Percentiles rank a stretch among this genome's conserved stretches.
These are phyloP conservation scores for Podila epigama DNA, from an alignment of 192 early-diverging fungal genomes.

Conservation along the genomic window DNA sequence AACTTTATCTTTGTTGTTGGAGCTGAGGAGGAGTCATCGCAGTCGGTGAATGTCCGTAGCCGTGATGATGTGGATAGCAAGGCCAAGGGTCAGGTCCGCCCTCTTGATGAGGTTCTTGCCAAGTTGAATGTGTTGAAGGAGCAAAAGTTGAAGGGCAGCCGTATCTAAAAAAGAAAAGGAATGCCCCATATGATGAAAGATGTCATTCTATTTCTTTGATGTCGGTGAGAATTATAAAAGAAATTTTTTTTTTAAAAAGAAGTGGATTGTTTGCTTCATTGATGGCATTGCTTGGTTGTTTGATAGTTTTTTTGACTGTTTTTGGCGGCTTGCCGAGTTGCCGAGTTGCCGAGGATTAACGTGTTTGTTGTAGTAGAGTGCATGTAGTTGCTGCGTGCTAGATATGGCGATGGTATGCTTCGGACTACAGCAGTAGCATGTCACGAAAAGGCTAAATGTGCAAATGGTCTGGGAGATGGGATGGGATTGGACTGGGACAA, in stretches of 20 bases:
- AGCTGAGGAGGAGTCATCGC: slow-evolving; percentile 75
- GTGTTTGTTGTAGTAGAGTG: no score
- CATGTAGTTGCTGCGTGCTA: no score
- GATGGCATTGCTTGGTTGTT: no score
- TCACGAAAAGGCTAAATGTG: no score
- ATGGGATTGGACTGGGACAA: no score
- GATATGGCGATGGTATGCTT: no score
- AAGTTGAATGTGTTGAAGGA: slow-evolving; percentile 76
- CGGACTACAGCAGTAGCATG: no score
- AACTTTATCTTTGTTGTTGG: slow-evolving; percentile 99
- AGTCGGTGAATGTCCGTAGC: slow-evolving; percentile 91
- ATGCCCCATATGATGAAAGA: not conserved
- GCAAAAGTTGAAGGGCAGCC: slow-evolving; percentile 63
- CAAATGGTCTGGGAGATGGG: no score
- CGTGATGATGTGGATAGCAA: slow-evolving; percentile 84
- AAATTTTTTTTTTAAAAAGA: not conserved
- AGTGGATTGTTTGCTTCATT: not conserved
- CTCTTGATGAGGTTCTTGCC: slow-evolving; percentile 72
- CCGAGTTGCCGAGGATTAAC: no score
- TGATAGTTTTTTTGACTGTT: no score
- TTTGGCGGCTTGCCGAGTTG: no score
- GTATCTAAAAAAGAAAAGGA: slow-evolving; percentile 48
- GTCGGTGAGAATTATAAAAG: not conserved
- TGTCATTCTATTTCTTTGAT: not conserved
- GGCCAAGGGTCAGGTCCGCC: slow-evolving; percentile 81